Percentiles rank a stretch among this genome's conserved stretches.
These are phyloP conservation scores for Zanthoxylum bungeanum DNA, from an alignment of 345 rosid species.

Conservation along the genomic window DNA sequence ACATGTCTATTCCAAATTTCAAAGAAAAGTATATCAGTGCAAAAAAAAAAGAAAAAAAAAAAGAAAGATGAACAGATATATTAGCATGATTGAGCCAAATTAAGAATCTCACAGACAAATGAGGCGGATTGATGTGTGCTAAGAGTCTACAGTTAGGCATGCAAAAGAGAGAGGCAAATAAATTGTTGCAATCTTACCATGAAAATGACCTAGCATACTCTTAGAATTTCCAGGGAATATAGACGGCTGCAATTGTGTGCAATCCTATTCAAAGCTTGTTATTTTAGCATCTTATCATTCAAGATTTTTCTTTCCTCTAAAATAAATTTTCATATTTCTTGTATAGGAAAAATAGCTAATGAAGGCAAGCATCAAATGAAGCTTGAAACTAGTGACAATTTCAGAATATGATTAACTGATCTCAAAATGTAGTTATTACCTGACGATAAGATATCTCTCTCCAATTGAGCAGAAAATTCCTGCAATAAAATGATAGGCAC, in stretches of 20 bases:
- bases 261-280: background rate
- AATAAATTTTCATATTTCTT: conserved; percentile 3
- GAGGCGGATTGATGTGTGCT: background rate
- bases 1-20: conserved; percentile 64
- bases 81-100: background rate
- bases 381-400: background rate
- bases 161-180: conserved; percentile 1
- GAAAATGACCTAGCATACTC: background rate
- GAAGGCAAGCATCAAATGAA: conserved; percentile 7
- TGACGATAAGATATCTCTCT: conserved; percentile 73
- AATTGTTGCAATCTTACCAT: background rate
- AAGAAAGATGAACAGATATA: background rate
- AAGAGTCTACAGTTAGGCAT: background rate
- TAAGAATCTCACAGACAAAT: conserved; percentile 10
- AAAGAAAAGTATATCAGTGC: background rate
- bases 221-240: background rate
- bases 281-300: background rate
- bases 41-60: background rate
- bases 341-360: background rate
- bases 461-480: conserved; percentile 96
- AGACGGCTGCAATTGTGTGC: background rate
- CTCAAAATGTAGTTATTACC: conserved; percentile 41
- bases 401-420: background rate
- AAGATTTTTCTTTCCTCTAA: background rate
- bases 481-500: conserved; percentile 40